Evolutionary conservation across 352 stramenopile genomes (phyloP).

Genomic region (Globisporangium sylvaticum): DNA sequence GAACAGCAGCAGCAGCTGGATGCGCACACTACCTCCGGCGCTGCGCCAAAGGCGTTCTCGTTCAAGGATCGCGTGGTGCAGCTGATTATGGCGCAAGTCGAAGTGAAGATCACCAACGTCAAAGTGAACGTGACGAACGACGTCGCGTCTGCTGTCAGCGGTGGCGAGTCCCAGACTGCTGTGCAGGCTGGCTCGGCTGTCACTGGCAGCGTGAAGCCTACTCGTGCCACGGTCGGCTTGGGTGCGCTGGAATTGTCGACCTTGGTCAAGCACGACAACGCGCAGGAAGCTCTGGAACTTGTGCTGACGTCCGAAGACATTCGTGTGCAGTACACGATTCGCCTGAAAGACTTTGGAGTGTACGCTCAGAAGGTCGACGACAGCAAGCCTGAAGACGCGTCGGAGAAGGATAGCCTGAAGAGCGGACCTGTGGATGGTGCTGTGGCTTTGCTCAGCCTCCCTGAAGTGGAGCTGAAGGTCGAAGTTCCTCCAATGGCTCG

Average conservation of each 20-base stretch:
- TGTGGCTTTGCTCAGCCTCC: conserved; percentile 33
- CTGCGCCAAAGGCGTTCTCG: conserved; percentile 29
- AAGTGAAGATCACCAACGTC: conserved; percentile 45
- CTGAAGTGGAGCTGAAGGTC: conserved; percentile 39
- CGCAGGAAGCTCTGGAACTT: conserved; percentile 39
- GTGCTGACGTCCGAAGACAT: conserved; percentile 51
- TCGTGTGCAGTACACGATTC: conserved; percentile 41
- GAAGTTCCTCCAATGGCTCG: conserved; percentile 53
- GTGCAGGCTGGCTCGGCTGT: not conserved
- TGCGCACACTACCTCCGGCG: conserved; percentile 2
- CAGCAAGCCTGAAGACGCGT: conserved; percentile 7
- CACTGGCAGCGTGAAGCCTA: conserved; percentile 20
- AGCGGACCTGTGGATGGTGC: conserved; percentile 17
- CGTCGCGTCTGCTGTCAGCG: conserved; percentile 19
- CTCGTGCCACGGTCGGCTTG: conserved; percentile 31
- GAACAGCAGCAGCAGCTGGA: conserved; percentile 23
- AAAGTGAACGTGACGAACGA: conserved; percentile 34
- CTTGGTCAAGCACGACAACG: conserved; percentile 40
- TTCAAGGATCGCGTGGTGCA: conserved; percentile 67
- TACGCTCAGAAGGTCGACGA: conserved; percentile 26
- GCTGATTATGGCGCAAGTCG: conserved; percentile 53
- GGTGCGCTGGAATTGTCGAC: conserved; percentile 38
- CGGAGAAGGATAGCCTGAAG: conserved; percentile 22
- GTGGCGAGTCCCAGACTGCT: conserved; percentile 14
- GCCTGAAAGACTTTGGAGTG: conserved; percentile 45